Base-by-base conservation (phyloP, 2,329 filamentous ascomycete genomes). In the Penicillium paneum region DNA sequence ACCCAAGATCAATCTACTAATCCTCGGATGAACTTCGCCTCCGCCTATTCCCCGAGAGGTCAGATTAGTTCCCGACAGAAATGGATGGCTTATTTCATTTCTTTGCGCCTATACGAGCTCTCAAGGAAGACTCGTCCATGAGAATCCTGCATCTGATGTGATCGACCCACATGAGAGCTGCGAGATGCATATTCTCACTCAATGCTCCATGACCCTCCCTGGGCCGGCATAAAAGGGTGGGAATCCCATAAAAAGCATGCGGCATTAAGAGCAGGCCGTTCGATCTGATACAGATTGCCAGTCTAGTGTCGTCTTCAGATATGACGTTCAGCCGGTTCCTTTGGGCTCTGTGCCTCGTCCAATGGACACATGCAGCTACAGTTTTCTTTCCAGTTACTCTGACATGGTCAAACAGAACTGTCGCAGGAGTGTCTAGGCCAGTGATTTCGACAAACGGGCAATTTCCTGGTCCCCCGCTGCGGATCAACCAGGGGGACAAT, bases 361-460 rank as follows among this genome's bases (percentile, higher is more conserved):
- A 63, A 39, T 62, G 55, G 51, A 52, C 32, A 8, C 46, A 48
- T 17, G 58, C 60, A 1, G 58, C 54, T 10, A 59, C 58, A 1
- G 58, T 63, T 3, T 56, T 56, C 39, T 64, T 65, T 48, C 49
- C 63, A n/a, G 43, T 59, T 21, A 45, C 39, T 21, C 48, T 70
- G 32, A 68, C 67, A 10, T 70, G 64, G 62, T 60, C 61, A 3
- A 56, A 63, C n/a, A 44, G 52, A 21, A 59, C 53, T 3, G 58
- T 67, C 13, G 64, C 65, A 24, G 67, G 68, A 21, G 52, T 61
- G 15, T 47, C 58, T 6, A 61, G 66, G 42, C 63, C 60, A 31
- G 54, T 62, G 7, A 68, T 70, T 19, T 56, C 65, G 12, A 64
- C 58, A 15, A 71, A 71, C 48, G 64, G 65, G 0, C 66, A 68